A percentile compares a stretch with the other conserved stretches of the same genome.
Conservation (phyloP, 768 basidiomycete genomes). For the Strobilomyces dryophilus region DNA sequence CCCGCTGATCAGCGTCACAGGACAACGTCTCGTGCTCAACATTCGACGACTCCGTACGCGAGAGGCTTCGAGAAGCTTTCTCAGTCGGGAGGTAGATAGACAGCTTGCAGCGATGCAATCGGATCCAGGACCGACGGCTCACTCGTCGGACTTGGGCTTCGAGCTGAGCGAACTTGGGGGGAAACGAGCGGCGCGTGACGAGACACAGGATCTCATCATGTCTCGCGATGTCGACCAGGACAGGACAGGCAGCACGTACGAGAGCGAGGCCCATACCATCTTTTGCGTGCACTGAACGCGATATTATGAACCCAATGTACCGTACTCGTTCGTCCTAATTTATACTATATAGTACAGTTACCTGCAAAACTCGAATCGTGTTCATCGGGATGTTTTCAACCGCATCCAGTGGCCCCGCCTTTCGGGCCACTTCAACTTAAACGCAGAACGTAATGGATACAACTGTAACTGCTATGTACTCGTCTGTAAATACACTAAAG, state of each 20-base stretch:
- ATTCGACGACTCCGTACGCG: neutral
- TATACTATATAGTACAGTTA: conserved; percentile 6
- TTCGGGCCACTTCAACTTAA: conserved; percentile 10
- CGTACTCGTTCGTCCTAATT: neutral
- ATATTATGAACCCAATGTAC: neutral
- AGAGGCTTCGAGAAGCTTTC: conserved; percentile 1
- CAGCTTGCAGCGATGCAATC: conserved; percentile 12
- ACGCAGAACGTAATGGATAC: neutral
- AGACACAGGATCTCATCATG: no score
- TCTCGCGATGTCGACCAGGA: conserved; percentile 6
- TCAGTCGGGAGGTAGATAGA: conserved; percentile 10
- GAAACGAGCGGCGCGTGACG: neutral
- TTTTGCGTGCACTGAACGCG: no score
- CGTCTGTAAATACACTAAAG: conserved; percentile 3
- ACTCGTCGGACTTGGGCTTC: no score
- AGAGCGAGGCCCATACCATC: no score
- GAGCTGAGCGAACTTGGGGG: no score
- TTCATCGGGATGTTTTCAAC: neutral
- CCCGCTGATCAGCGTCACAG: conserved; percentile 11
- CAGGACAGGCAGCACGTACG: neutral
- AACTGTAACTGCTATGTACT: neutral
- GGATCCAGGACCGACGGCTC: no score
- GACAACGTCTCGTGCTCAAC: conserved; percentile 24
- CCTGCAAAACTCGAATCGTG: neutral
- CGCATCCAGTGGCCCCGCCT: neutral